phyloP scores from a whole-genome alignment of 306 rosid genomes.

The Fragaria vesca region DNA sequence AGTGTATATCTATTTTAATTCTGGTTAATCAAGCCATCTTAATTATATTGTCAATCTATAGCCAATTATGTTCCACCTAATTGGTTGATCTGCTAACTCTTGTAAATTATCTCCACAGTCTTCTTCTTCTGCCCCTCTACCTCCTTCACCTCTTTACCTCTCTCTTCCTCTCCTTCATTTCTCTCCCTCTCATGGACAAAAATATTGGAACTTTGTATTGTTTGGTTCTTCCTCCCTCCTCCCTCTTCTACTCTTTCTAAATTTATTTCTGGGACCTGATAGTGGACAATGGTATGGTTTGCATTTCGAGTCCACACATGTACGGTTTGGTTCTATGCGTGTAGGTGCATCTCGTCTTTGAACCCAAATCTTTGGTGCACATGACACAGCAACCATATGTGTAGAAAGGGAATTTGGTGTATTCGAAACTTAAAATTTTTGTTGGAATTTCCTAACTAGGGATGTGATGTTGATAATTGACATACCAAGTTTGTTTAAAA shows the following conservation, averaged over 20 bases:
- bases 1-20: constrained; percentile 45
- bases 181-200: constrained; percentile 3
- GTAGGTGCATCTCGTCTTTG: neutral
- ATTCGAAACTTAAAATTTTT: no score
- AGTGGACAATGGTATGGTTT: no score
- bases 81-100: constrained; percentile 22
- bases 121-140: neutral
- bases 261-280: no score
- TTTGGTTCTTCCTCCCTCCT: neutral
- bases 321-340: neutral
- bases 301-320: no score
- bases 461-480: no score
- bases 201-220: neutral
- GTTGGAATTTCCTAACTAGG: no score
- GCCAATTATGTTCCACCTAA: constrained; percentile 28
- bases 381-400: neutral
- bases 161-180: neutral
- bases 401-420: neutral
- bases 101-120: neutral
- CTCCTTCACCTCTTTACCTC: neutral
- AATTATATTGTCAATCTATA: constrained; percentile 52
- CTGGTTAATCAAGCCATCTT: constrained; percentile 41
- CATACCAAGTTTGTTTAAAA: no score
- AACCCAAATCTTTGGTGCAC: neutral
- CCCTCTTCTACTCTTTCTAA: neutral